phyloP scores from a whole-genome alignment of 2,329 filamentous ascomycete species.

The Harringtonia aguacate region DNA sequence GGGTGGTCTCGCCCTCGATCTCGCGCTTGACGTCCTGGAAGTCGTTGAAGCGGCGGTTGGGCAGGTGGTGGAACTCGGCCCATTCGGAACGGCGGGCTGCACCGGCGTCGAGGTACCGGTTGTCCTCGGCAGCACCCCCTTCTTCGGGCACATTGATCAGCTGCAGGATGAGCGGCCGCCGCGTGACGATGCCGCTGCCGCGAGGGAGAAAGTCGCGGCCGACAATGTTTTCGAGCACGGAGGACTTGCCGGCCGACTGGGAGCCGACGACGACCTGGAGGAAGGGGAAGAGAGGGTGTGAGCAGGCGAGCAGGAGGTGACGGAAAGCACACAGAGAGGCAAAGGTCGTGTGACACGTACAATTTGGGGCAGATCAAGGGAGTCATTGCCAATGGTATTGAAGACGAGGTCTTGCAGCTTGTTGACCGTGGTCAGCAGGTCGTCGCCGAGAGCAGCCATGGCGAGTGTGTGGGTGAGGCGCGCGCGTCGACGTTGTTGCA shows the following conservation, averaged over 20 bases:
- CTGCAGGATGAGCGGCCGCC: constrained; percentile 88
- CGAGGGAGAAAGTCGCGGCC: constrained; percentile 93
- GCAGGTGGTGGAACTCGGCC: constrained; percentile 96
- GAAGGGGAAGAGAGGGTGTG: neutral
- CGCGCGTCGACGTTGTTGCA: too few relatives aligned
- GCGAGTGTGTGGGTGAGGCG: too few relatives aligned
- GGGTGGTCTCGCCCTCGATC: constrained; percentile 91
- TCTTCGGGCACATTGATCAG: constrained; percentile 93
- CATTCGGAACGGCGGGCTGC: constrained; percentile 60
- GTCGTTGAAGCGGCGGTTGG: constrained; percentile 94
- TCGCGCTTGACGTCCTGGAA: constrained; percentile 98
- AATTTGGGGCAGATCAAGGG: constrained; percentile 93
- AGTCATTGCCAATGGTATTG: constrained; percentile 99
- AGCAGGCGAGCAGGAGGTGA: neutral
- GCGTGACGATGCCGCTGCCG: constrained; percentile 92
- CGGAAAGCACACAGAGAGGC: constrained; percentile 1
- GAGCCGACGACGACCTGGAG: constrained; percentile 90
- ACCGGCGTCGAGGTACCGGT: constrained; percentile 68
- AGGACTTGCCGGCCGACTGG: constrained; percentile 96
- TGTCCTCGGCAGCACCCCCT: constrained; percentile 44
- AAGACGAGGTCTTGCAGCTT: constrained; percentile 98
- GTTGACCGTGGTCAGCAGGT: constrained; percentile 91
- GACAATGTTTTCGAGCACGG: constrained; percentile 97
- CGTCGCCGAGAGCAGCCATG: constrained; percentile 94
- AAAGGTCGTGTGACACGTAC: too few relatives aligned